Evolutionary conservation across 257 asterid species (phyloP).

Genomic region (Solanum habrochaites): DNA sequence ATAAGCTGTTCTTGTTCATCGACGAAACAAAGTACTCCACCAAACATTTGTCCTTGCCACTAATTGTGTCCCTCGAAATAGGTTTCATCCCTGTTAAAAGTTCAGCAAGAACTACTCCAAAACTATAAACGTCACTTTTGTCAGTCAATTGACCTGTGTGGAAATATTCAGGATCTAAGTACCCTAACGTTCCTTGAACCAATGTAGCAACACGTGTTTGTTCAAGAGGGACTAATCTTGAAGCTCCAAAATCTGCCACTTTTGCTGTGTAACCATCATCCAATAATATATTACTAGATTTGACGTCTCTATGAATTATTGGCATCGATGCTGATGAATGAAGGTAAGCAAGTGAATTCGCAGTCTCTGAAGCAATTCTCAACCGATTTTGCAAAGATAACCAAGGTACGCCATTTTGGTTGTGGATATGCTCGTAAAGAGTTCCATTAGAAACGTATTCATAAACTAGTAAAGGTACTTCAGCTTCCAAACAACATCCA

Average conservation of each 20-base stretch:
- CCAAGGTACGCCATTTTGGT: slow-evolving; percentile 21
- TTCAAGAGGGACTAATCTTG: slow-evolving; percentile 37
- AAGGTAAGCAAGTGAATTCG: slow-evolving; percentile 44
- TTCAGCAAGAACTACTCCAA: slow-evolving; percentile 59
- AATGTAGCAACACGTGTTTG: slow-evolving; percentile 39
- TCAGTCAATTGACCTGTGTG: slow-evolving; percentile 33
- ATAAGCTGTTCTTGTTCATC: slow-evolving; percentile 35
- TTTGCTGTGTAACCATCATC: slow-evolving; percentile 31
- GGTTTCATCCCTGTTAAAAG: slow-evolving; percentile 56
- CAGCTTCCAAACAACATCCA: slow-evolving; percentile 50
- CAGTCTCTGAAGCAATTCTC: slow-evolving; percentile 34
- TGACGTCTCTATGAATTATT: slow-evolving; percentile 46
- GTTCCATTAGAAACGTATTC: slow-evolving; percentile 34
- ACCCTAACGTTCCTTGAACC: slow-evolving; percentile 49
- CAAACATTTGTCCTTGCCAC: slow-evolving; percentile 34
- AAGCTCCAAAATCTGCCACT: slow-evolving; percentile 57
- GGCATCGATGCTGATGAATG: slow-evolving; percentile 47
- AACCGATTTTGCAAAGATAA: slow-evolving; percentile 34
- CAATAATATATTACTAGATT: slow-evolving; percentile 38
- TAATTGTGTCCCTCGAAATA: slow-evolving; percentile 22
- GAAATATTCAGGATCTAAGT: slow-evolving; percentile 53
- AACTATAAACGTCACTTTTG: slow-evolving; percentile 65
- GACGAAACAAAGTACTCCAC: slow-evolving; percentile 27
- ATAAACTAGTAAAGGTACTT: slow-evolving; percentile 36
- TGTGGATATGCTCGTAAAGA: slow-evolving; percentile 32